These are phyloP conservation scores for Annulohypoxylon stygium DNA, from an alignment of 495 filamentous ascomycete species.

Conservation along the genomic window DNA sequence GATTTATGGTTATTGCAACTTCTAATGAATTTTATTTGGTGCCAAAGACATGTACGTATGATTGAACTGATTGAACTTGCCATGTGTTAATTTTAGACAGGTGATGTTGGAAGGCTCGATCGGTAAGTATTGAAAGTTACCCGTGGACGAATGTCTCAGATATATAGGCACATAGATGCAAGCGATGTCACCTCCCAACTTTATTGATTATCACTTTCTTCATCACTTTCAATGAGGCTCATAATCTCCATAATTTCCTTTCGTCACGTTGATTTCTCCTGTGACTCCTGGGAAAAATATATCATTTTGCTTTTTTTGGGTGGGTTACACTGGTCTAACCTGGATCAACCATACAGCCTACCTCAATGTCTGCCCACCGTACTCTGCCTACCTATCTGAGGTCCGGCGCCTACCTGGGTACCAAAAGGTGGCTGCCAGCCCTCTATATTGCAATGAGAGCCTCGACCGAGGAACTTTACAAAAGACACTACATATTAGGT, in stretches of 20 bases:
- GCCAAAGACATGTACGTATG: not conserved
- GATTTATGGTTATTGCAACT: not conserved
- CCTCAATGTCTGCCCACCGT: not conserved
- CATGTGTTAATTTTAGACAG: not conserved
- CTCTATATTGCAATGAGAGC: conserved; percentile 25
- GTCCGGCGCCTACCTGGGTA: not conserved
- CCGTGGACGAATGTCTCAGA: not conserved
- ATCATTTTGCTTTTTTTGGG: conserved; percentile 12
- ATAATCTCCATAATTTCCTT: not conserved
- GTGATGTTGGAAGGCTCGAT: not conserved
- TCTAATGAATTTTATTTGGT: not conserved
- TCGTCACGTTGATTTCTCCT: not conserved
- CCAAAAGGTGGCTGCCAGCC: not conserved
- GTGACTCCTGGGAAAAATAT: not conserved
- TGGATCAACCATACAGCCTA: not conserved
- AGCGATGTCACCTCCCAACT: not conserved
- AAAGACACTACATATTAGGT: not conserved
- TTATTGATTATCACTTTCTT: not conserved
- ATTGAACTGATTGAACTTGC: not conserved
- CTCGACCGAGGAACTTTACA: not conserved
- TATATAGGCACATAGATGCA: not conserved
- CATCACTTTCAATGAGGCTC: conserved; percentile 1
- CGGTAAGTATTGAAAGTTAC: not conserved
- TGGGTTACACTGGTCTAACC: conserved; percentile 20
- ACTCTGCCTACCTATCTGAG: not conserved